Evolutionary conservation across 2,329 filamentous ascomycete genomes (phyloP), one percentile per base, ranked within the genome.

Genomic region (Macroventuria anomochaeta): DNA sequence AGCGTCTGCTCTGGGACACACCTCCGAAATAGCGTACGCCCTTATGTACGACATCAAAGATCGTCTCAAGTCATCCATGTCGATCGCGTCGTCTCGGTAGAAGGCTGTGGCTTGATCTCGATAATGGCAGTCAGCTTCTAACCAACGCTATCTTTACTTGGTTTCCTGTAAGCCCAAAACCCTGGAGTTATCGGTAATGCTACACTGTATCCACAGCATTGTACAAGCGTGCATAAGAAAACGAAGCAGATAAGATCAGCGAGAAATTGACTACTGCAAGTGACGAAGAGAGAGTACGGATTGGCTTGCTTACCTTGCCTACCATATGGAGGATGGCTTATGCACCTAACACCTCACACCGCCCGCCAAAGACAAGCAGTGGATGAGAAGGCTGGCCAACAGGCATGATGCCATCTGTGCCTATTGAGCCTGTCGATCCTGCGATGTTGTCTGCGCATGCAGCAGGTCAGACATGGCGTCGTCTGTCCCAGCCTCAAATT

Each of bases 31-130:
- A 61, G 57, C 57, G 53, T 64, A 41, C 36, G 47, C 32, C 42
- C 34, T 59, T 34, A 67, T 68, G 65, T 58, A 65, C 63, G 58
- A 65, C 62, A 67, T 68, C 61, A 61, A 46, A 55, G 62, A 61
- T 64, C 57, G 46, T 40, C 54, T 53, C 40, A 39, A 34, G 34
- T 46, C 38, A 42, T 60, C 39, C 44, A 48, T 43, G 57, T 47
- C 38, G 52, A 60, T 58, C 53, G 38, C 46, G 18, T 40, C 38
- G 46, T 47, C 42, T 61, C 38, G 37, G 17, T 33, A 44, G 34
- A 21, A 44, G 13, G 33, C 12, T 11, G 44, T 49, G 37, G 46
- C 44, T 49, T 46, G 39, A 48, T 7, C 39, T 44, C 7, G 26
- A 43, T 21, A 25, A 23, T 17, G 11, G 11, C 17, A 34, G 25